Evolutionary conservation across 139 green algal species (phyloP), one percentile per base, ranked within the genome.

Genomic region (Chlamydomonas urium): DNA sequence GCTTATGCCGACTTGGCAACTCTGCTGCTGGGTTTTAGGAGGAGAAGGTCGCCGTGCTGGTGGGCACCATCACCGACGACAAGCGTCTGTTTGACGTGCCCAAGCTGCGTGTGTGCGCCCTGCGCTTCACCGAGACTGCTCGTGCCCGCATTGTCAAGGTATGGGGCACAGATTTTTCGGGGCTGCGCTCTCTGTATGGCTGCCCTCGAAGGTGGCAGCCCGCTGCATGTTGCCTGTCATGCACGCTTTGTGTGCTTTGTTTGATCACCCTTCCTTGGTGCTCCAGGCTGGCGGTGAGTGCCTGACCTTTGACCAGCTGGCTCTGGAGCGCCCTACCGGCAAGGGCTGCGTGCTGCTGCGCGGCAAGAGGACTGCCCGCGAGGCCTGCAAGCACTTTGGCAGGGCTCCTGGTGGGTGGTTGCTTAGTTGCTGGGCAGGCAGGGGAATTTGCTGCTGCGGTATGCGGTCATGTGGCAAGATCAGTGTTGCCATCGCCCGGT

Each of bases 241-340:
- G n/a, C n/a, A n/a, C n/a, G n/a, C n/a, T n/a, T n/a, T n/a, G n/a
- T n/a, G n/a, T n/a, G n/a, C n/a, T n/a, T n/a, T n/a, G n/a, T n/a
- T n/a, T n/a, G n/a, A n/a, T n/a, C n/a, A n/a, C n/a, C n/a, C n/a
- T n/a, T n/a, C n/a, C n/a, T 62, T 8, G 10, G 24, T 66, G 59
- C 38, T 14, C 5, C 75, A 93, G 89, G 92, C 91, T 45, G 96
- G 96, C 63, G 96, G 96, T 62, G 91, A 99, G 93, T 91, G 88
- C 83, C 67, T 98, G 74, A 99, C 96, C 21, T 98, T 99, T 72
- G 96, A 99, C 79, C 93, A 99, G 92, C 92, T 99, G 69, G 96
- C 96, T 5, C 90, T 99, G 62, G 65, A 87, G 45, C 83, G 85
- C 33, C 96, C 96, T 14, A 99, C 91, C 24, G 96, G 96, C 75